A percentile compares a stretch with the other conserved stretches of the same genome.
phyloP scores from a whole-genome alignment of 352 stramenopile species.

The Globisporangium perplexum region DNA sequence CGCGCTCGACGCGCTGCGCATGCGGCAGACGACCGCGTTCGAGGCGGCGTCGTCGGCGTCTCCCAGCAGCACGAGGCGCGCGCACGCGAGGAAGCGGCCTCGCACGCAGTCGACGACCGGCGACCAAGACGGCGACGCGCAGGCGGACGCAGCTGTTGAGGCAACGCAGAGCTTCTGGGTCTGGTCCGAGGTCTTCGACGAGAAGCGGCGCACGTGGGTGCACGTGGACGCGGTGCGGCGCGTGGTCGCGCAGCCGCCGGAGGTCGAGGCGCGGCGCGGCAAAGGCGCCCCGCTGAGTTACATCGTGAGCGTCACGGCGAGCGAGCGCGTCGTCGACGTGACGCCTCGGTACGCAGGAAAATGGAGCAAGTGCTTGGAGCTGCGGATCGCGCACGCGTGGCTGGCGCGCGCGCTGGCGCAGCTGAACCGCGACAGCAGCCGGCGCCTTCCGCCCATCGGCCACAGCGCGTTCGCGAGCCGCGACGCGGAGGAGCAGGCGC shows the following conservation, averaged over 20 bases:
- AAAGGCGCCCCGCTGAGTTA: constrained; percentile 52
- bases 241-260: constrained; percentile 36
- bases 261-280: constrained; percentile 45
- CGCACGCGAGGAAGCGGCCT: constrained; percentile 5
- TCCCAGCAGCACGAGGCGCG: not conserved
- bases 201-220: constrained; percentile 42
- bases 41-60: constrained; percentile 15
- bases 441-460: not conserved
- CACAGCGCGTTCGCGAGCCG: not conserved
- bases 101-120: not conserved
- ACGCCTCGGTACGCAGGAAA: constrained; percentile 46
- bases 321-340: constrained; percentile 52
- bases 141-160: not conserved
- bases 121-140: not conserved
- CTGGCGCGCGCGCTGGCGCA: constrained; percentile 27
- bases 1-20: constrained; percentile 42
- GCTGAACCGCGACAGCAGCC: constrained; percentile 21
- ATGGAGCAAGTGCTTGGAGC: constrained; percentile 56
- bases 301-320: constrained; percentile 47
- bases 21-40: constrained; percentile 39
- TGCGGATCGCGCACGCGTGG: constrained; percentile 59
- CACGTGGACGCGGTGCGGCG: constrained; percentile 48
- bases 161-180: constrained; percentile 31
- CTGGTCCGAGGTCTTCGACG: constrained; percentile 69
- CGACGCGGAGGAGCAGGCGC: constrained; percentile 11